These are phyloP conservation scores for Artemisia annua DNA, from an alignment of 129 eudicot species.

Conservation along the genomic window DNA sequence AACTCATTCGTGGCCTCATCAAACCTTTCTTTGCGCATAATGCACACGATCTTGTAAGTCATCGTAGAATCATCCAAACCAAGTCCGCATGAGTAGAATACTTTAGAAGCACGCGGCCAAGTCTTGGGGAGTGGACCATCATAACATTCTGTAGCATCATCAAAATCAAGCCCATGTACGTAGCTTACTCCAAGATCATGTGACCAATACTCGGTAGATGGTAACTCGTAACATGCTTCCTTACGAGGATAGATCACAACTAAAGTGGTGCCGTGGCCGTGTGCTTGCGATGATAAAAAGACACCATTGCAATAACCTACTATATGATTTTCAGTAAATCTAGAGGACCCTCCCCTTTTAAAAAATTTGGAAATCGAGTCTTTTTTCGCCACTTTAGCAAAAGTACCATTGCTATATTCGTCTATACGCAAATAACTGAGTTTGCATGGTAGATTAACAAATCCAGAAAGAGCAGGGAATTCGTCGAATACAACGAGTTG, in stretches of 20 bases:
- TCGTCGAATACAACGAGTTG: background rate
- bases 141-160: background rate
- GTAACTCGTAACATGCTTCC: constrained; percentile 2
- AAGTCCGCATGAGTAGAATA: background rate
- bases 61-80: constrained; percentile 2
- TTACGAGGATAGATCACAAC: background rate
- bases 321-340: no score
- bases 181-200: no score
- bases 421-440: background rate
- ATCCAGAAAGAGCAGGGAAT: no score
- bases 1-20: background rate
- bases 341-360: background rate
- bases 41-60: background rate
- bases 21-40: background rate
- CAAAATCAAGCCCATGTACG: no score
- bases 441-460: background rate
- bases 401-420: background rate
- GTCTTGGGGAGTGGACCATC: no score
- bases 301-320: constrained; percentile 11
- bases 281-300: background rate
- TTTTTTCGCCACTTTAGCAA: background rate
- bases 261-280: background rate
- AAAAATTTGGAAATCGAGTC: background rate
- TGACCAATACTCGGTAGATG: background rate
- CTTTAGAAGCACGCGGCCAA: background rate